These are phyloP conservation scores for Elasticomyces elasticus DNA, from an alignment of 495 filamentous ascomycete species.

Conservation along the genomic window DNA sequence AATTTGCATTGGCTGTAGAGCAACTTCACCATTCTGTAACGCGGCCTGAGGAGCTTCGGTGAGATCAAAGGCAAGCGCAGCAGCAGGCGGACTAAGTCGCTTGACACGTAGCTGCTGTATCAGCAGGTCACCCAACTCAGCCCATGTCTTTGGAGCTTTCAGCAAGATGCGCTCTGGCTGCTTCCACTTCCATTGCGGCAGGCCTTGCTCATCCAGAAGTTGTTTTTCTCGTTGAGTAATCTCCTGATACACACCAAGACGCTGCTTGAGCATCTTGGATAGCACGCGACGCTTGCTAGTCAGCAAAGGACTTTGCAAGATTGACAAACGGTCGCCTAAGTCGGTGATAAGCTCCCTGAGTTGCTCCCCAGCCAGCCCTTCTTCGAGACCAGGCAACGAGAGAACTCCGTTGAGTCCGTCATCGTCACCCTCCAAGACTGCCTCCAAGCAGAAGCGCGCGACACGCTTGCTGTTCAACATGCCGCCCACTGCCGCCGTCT, in stretches of 20 bases:
- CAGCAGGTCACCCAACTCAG: conserved; percentile 48
- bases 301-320: conserved; percentile 57
- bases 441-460: conserved; percentile 79
- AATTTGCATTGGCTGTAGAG: background rate
- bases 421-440: conserved; percentile 79
- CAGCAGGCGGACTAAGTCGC: conserved; percentile 35
- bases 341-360: conserved; percentile 55
- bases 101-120: conserved; percentile 41
- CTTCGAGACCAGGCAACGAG: conserved; percentile 72
- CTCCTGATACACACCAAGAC: conserved; percentile 56
- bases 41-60: conserved; percentile 6
- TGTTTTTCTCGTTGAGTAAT: background rate
- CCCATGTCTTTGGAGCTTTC: conserved; percentile 37
- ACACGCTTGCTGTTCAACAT: conserved; percentile 67
- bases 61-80: conserved; percentile 23
- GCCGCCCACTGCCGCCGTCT: conserved; percentile 65
- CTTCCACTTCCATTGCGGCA: conserved; percentile 12
- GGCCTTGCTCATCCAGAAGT: background rate
- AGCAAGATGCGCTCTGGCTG: conserved; percentile 23
- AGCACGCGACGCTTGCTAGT: conserved; percentile 53
- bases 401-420: conserved; percentile 57
- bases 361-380: conserved; percentile 71
- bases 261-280: conserved; percentile 50
- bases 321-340: conserved; percentile 61
- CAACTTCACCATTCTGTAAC: background rate